Evolutionary conservation across 2,329 filamentous ascomycete genomes (phyloP), one percentile per base, ranked within the genome.

Genomic region (Alternaria angustiovoidea): DNA sequence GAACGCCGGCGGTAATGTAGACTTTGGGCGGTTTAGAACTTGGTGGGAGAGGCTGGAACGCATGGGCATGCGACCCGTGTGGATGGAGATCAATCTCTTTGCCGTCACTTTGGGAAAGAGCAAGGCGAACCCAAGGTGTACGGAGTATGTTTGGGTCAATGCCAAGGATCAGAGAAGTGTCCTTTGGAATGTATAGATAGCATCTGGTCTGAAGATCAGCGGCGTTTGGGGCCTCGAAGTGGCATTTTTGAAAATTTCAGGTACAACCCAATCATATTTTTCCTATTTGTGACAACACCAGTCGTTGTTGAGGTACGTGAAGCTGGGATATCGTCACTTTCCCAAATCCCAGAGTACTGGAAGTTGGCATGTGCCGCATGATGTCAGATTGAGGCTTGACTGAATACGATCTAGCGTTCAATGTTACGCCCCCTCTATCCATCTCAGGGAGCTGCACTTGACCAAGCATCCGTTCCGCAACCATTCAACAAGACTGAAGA

Each of bases 131-230:
- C 73, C 73, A 0, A 65, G 70, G 28, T 76, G 74, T 59, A 75
- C 72, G 3, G 74, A 76, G 62, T 76, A 75, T 53, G 74, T 76
- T 1, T 72, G 72, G 69, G 74, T 76, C n/a, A 76, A 76, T 44
- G 70, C 70, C 2, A 70, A 64, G 56, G 74, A 75, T 54, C 54
- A 67, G 59, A 67, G 62, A 53, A 76, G 53, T 49, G 66, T 73
- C 42, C 66, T 75, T 47, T 74, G 71, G 73, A 67, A 60, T 61
- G 11, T 55, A n/a, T 62, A 61, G 47, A 59, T 48, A 18, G 36
- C 7, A 44, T 22, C 20, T 52, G 49, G 49, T 30, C 14, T 4
- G 46, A 38, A 16, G 30, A 26, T 36, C 20, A 38, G 46, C 8
- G 46, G 32, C 32, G 46, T 49, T 49, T 26, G 30, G 32, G 34